A percentile compares a stretch with the other conserved stretches of the same genome.
These are phyloP conservation scores for Miscanthus lutarioriparius DNA, from an alignment of 176 grass and related monocot genomes.

Conservation along the genomic window DNA sequence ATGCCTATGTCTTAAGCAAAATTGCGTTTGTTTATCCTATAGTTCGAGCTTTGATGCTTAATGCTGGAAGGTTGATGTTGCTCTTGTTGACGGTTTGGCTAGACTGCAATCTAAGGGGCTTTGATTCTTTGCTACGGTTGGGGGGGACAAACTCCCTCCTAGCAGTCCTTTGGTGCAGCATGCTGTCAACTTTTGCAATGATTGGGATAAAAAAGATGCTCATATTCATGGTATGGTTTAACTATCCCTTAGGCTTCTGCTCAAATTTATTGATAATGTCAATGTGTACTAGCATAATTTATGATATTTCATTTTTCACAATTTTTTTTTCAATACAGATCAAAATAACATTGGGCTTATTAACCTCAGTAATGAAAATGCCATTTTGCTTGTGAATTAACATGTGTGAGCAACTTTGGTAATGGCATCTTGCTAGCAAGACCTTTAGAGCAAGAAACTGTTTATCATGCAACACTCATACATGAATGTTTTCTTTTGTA, in stretches of 20 bases:
- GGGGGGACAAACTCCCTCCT: slow-evolving; percentile 92
- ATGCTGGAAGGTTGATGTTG: slow-evolving; percentile 72
- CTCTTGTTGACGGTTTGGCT: slow-evolving; percentile 83
- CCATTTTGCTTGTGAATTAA: slow-evolving; percentile 10
- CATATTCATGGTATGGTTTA: slow-evolving; percentile 60
- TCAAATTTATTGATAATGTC: slow-evolving; percentile 1
- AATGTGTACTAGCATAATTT: slow-evolving; percentile 1
- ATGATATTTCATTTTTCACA: not conserved
- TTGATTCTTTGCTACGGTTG: slow-evolving; percentile 82
- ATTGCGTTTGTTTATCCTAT: slow-evolving; percentile 61
- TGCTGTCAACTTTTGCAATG: slow-evolving; percentile 80
- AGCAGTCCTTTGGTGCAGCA: slow-evolving; percentile 84
- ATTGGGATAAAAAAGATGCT: slow-evolving; percentile 82
- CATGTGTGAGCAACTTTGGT: not conserved
- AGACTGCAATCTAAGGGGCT: slow-evolving; percentile 85
- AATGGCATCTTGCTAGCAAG: slow-evolving; percentile 6
- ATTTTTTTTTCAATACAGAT: not conserved
- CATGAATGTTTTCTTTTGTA: not conserved
- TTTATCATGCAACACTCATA: not conserved
- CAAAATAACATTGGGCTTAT: slow-evolving; percentile 4
- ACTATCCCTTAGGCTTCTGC: slow-evolving; percentile 30
- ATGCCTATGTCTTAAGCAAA: slow-evolving; percentile 54
- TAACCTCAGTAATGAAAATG: not conserved
- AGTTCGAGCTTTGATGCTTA: slow-evolving; percentile 62
- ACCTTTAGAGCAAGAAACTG: not conserved